Base-by-base conservation (phyloP, 2,329 filamentous ascomycete genomes). In the Venturia carpophila region DNA sequence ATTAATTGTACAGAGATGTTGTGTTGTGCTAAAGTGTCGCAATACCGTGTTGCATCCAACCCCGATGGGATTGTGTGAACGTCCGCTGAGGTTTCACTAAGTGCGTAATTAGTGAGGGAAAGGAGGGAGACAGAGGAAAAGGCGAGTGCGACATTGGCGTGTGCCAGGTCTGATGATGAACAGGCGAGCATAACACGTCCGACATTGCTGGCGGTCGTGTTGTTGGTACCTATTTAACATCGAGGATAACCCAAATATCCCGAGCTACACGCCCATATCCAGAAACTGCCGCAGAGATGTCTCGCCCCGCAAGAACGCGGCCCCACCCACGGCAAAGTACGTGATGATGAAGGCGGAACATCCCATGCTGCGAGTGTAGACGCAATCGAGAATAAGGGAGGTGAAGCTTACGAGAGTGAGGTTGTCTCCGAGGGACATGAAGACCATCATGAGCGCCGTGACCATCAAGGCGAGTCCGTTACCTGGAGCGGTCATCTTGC, bases 401-500 rank as follows among this genome's bases (percentile, higher is more conserved):
- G 52, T 30, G 24, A 58, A 58, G 52, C 52, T 58, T 58, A 58
- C 52, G 52, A 58, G 15, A 15, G 6, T 58, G 52, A 58, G 52
- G 17, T 37, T 58, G 27, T 58, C 52, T n/a, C 27, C 52, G 52
- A 58, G 30, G 27, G 52, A 19, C 52, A 58, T n/a, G 52, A 58
- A 37, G 30, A 58, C 30, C 27, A 58, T 37, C 52, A 58, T 58
- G 30, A 58, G 30, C 30, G 52, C 52, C 9, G 52, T 37, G 52
- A 58, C 27, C 52, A 37, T 37, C 30, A 58, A 58, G 27, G 52
- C 30, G 52, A 58, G 52, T 10, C 52, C 52, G 11, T 37, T 58
- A 5, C 15, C 30, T n/a, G 27, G 52, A 17, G 15, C 52, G 6
- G 30, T 19, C 52, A n/a, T 58, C 17, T 37, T 58, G 30, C 52